A percentile compares a stretch with the other conserved stretches of the same genome.
Evolutionary conservation across 768 basidiomycete species (phyloP).

Genomic region (Auricularia cornea): DNA sequence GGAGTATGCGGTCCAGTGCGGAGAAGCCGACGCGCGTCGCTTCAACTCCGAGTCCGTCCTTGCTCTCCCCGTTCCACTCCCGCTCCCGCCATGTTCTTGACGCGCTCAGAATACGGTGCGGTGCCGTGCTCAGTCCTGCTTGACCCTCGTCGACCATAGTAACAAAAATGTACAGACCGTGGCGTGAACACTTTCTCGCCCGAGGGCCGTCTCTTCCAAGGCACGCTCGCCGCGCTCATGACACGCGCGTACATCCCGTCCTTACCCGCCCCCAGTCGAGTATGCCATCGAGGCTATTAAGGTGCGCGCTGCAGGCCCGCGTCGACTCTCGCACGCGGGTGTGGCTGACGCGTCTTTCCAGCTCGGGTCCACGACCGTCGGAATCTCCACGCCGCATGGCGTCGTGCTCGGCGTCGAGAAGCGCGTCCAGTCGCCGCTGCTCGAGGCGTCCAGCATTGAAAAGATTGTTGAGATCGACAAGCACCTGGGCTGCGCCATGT

Average conservation of each 20-base stretch:
- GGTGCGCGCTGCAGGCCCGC: constrained; percentile 31
- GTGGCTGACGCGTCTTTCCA: constrained; percentile 23
- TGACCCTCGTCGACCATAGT: not conserved
- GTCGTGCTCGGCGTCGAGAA: constrained; percentile 96
- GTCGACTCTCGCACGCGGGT: not conserved
- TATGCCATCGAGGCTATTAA: constrained; percentile 99
- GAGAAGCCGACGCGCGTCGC: not conserved
- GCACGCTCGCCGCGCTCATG: constrained; percentile 31
- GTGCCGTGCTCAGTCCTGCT: not conserved
- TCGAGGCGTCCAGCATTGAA: constrained; percentile 93
- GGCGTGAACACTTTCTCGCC: constrained; percentile 99
- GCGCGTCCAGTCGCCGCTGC: constrained; percentile 91
- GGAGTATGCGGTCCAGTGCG: not conserved
- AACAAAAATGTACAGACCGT: constrained; percentile 47
- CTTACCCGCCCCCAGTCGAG: constrained; percentile 55
- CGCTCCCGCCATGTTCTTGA: constrained; percentile 64
- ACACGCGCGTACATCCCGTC: constrained; percentile 1
- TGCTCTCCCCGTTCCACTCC: too few species aligned
- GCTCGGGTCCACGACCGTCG: constrained; percentile 98
- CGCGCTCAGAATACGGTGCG: constrained; percentile 89
- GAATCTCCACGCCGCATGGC: constrained; percentile 83
- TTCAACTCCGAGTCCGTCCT: not conserved
- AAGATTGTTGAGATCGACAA: constrained; percentile 99
- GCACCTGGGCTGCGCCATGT: constrained; percentile 98
- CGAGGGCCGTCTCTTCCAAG: constrained; percentile 97